Base-by-base conservation (phyloP, 2,329 filamentous ascomycete species). In the Hypoxylon sp. region DNA sequence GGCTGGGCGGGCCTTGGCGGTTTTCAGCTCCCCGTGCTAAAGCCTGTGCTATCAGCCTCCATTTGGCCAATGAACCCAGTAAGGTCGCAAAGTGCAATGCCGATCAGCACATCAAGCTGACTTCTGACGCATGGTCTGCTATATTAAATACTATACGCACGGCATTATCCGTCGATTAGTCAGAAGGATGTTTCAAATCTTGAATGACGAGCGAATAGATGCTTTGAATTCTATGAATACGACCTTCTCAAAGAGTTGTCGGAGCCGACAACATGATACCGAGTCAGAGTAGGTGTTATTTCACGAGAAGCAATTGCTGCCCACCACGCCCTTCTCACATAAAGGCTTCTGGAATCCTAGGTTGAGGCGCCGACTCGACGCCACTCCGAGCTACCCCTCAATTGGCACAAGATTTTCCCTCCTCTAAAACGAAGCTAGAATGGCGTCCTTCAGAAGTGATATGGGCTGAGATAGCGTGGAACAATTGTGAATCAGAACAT, bases 11-110 rank as follows among this genome's bases (percentile, higher is more conserved):
- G 50, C 35, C 57, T 67, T 67, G 64, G 60, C 60, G 44, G 4
- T 19, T 19, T 53, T 68, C 68, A 67, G 64, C 61, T 65, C 13
- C 27, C 39, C 39, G 11, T 57, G 48, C 56, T 54, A 24, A 31
- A 60, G 39, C 32, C 37, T 24, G 3, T 19, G 32, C 19, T 44
- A 42, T 42, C 8, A 44, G 17, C 39, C 15, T 44, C 17, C n/a
- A 44, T 44, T 44, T 21, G 39, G n/a, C 52, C 55, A 51, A 57
- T 29, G 37, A 58, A 54, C 46, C 51, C 27, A 21, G 32, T n/a
- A 57, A 52, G 37, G 19, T 50, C 19, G 37, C 27, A 51, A 59
- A 29, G 53, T 11, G 31, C 37, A 29, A 52, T 65, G 58, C 15
- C 29, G 62, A 68, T 66, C 62, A 44, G 44, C 42, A 19, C 46